Evolutionary conservation across 2,329 filamentous ascomycete species (phyloP), one percentile per base, ranked within the genome.

Genomic region (Fusarium sp.): DNA sequence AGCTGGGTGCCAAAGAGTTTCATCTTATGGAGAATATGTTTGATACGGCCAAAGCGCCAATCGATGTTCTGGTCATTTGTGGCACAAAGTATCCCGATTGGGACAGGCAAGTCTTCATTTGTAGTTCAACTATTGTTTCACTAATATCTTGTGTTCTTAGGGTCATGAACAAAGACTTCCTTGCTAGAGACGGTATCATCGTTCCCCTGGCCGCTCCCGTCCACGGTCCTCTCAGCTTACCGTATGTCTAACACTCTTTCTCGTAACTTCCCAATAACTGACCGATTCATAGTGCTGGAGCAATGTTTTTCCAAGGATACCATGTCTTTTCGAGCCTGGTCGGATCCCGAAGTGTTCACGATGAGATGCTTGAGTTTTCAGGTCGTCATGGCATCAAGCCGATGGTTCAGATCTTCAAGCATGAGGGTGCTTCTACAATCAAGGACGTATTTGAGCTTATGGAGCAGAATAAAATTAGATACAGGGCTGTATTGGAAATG

Each of bases 101-200:
- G 59, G 59, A 54, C 1, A 80, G 67, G 83, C 23, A 11, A 23
- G 56, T 26, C 0, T 0, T 15, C 9, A 3, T 9, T 29, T 2
- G 1, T 6, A 1, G 0, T 8, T 3, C 5, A 3, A 16, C 2
- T 20, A 1, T 4, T 3, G 11, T 5, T 9, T 23, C 8, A 42
- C 15, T 29, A 20, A 16, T 1, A 2, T n/a, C n/a, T n/a, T n/a
- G n/a, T n/a, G 1, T 5, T 0, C 0, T 37, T 23, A 62, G 58
- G 6, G 43, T 53, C 21, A 62, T 62, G 58, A 21, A 20, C 3
- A 62, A 62, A 10, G 43, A 62, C 4, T 62, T 62, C 6, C 38
- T 62, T 4, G 56, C 56, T 4, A 28, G 58, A 23, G 58, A 61
- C 5, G 58, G 56, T 13, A 42, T 35, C 1, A 62, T 62, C 0